Evolutionary conservation across 257 asterid species (phyloP), one percentile per base, ranked within the genome.

Genomic region (Solanum neorickii): DNA sequence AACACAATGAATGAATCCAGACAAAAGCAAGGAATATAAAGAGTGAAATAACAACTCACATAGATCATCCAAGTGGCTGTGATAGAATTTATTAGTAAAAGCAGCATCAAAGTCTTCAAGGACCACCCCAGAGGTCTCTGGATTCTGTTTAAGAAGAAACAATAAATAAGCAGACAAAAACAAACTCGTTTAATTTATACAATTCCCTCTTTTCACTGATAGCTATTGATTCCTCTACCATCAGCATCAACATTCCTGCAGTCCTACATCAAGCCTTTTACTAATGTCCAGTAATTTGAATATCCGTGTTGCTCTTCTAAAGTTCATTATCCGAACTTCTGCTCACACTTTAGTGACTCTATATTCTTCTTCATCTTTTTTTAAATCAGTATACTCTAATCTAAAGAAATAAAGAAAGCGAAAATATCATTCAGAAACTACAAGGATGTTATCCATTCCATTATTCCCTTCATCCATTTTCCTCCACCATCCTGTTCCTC

Each of bases 21-120:
- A 88, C 68, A 86, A 87, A 86, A 33, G 83, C 35, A 44, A 73
- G 33, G 41, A 76, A 84, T 33, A 27, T 65, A 88, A 87, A 87
- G 87, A 82, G 86, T 46, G 83, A 83, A 88, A 80, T 47, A 88
- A 87, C 82, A 89, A 94, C 99, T 93, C 84, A 97, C 99, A 92
- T 88, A 90, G 92, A 92, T 92, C 95, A 91, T 97, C 99, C 70
- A 95, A 93, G 92, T 95, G 98, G 87, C 99, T 97, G 93, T 97
- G 99, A 91, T 97, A 97, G 92, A 93, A 97, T 87, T 92, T 90
- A 92, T 95, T 95, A 91, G 95, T 91, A 88, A 94, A 97, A 76
- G 94, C 85, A 88, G 95, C 85, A 93, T 97, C 99, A 35, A 97
- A 97, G 91, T 97, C 99, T 92, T 95, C 98, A 92, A 97, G 84